Conservation (phyloP, 108 stramenopile species). For the Cyclostephanos tholiformis region DNA sequence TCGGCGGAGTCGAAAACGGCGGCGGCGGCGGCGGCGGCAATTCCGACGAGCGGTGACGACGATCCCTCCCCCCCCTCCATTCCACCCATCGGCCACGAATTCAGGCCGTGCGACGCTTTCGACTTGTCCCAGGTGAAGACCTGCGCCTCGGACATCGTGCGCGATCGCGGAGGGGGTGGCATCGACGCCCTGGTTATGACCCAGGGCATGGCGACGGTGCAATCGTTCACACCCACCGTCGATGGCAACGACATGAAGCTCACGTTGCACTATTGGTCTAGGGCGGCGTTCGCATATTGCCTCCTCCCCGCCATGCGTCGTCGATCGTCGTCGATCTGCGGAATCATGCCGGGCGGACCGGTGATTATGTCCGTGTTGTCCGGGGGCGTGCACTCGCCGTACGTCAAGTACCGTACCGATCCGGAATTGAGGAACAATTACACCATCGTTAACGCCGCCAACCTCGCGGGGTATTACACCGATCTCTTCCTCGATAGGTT, state of each 20-base stretch:
- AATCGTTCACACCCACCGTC: slow-evolving; percentile 55
- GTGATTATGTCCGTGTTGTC: slow-evolving; percentile 53
- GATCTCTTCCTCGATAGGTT: slow-evolving; percentile 63
- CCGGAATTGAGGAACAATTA: slow-evolving; percentile 51
- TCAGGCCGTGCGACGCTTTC: slow-evolving; percentile 54
- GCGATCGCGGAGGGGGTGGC: slow-evolving; percentile 14
- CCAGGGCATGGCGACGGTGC: slow-evolving; percentile 72
- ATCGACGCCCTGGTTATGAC: slow-evolving; percentile 67
- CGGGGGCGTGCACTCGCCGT: slow-evolving; percentile 61
- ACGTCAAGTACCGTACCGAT: slow-evolving; percentile 47
- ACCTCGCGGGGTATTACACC: slow-evolving; percentile 67
- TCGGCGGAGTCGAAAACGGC: neutral
- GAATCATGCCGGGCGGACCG: slow-evolving; percentile 30
- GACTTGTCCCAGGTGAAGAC: slow-evolving; percentile 44
- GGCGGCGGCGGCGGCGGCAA: no score
- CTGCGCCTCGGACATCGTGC: slow-evolving; percentile 33
- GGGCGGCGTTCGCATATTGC: slow-evolving; percentile 38
- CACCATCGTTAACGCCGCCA: slow-evolving; percentile 59
- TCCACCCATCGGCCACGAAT: slow-evolving; percentile 25
- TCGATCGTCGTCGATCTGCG: neutral
- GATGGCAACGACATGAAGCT: slow-evolving; percentile 71
- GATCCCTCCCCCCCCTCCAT: neutral
- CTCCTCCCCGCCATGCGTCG: slow-evolving; percentile 42
- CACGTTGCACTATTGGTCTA: slow-evolving; percentile 46
- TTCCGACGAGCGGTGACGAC: neutral